Evolutionary conservation across 306 rosid species (phyloP).

Genomic region (Corylus avellana): DNA sequence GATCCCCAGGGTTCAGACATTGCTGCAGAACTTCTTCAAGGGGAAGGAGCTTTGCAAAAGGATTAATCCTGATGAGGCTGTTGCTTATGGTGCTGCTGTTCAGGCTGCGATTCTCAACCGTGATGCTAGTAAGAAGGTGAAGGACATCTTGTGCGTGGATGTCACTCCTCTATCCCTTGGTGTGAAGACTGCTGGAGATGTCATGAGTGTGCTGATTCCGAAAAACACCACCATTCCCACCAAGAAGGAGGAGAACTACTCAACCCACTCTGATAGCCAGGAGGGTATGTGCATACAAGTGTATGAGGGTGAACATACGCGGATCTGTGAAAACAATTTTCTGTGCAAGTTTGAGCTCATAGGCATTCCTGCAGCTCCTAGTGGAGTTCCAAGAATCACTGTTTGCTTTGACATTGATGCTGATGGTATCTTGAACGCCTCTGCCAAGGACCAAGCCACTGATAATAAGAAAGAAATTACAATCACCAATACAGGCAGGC

Average conservation of each 20-base stretch:
- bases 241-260: constrained; percentile 12
- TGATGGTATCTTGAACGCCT: constrained; percentile 47
- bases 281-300: constrained; percentile 32
- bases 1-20: constrained; percentile 40
- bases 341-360: constrained; percentile 47
- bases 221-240: constrained; percentile 1
- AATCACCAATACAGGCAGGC: constrained; percentile 53
- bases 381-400: constrained; percentile 48
- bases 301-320: not conserved
- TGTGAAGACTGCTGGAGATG: not conserved
- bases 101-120: constrained; percentile 41
- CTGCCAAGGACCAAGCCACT: constrained; percentile 53
- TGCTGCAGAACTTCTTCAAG: constrained; percentile 37
- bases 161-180: constrained; percentile 3
- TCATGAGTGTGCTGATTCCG: not conserved
- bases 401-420: constrained; percentile 50
- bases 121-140: constrained; percentile 15
- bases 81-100: constrained; percentile 42
- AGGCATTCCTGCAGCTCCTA: constrained; percentile 44
- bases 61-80: constrained; percentile 47
- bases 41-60: constrained; percentile 46
- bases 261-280: constrained; percentile 46
- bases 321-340: constrained; percentile 45
- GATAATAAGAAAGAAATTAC: constrained; percentile 49
- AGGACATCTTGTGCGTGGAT: not conserved